phyloP scores from a whole-genome alignment of 257 asterid genomes.

The Jasminum sambac region DNA sequence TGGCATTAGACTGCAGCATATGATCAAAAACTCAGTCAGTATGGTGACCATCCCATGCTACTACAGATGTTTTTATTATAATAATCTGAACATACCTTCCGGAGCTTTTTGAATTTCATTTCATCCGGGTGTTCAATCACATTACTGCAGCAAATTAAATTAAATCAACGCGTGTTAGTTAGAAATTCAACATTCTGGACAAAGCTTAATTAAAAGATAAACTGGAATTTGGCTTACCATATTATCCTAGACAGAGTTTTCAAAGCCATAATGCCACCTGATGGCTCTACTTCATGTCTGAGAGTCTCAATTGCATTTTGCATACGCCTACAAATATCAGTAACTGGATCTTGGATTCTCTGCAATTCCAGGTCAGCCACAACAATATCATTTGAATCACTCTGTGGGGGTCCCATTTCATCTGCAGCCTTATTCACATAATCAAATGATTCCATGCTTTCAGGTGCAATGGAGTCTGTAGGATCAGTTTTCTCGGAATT shows the following conservation, averaged over 20 bases:
- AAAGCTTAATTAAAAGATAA: slow-evolving; percentile 1
- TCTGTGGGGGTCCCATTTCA: slow-evolving; percentile 32
- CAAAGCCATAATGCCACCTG: slow-evolving; percentile 42
- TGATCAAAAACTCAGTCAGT: slow-evolving; percentile 22
- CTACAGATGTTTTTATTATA: background rate
- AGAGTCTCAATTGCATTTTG: slow-evolving; percentile 63
- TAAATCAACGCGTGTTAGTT: slow-evolving; percentile 9
- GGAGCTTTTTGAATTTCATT: slow-evolving; percentile 68
- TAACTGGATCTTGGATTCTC: slow-evolving; percentile 82
- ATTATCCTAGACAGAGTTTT: slow-evolving; percentile 67
- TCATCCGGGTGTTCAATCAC: slow-evolving; percentile 75
- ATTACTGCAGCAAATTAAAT: slow-evolving; percentile 60
- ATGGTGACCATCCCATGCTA: background rate
- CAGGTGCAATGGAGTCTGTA: background rate
- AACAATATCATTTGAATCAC: slow-evolving; percentile 31
- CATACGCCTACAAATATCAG: slow-evolving; percentile 58
- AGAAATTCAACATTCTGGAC: slow-evolving; percentile 5
- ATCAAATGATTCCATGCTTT: slow-evolving; percentile 14
- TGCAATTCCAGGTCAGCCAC: slow-evolving; percentile 52
- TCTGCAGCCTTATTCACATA: slow-evolving; percentile 16
- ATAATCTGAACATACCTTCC: slow-evolving; percentile 55
- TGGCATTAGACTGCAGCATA: slow-evolving; percentile 67
- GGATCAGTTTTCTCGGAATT: slow-evolving; percentile 20
- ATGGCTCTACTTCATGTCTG: slow-evolving; percentile 54
- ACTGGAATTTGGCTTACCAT: slow-evolving; percentile 28